Conservation (phyloP, 768 basidiomycete genomes). For the Amanita pseudoporphyria region DNA sequence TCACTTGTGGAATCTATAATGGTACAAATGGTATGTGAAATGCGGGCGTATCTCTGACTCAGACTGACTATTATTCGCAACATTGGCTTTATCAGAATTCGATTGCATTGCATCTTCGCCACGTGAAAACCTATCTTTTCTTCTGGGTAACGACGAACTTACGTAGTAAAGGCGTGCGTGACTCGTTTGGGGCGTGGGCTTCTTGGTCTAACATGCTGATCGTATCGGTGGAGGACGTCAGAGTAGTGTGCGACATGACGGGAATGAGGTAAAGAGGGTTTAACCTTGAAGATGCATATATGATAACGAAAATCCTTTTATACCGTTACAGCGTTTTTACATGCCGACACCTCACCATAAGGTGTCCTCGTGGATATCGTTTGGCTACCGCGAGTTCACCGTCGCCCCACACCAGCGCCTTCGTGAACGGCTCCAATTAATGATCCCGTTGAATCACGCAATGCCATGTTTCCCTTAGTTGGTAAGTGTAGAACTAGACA, state of each 20-base stretch:
- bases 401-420: too few species aligned
- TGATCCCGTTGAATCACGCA: too few species aligned
- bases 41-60: too few species aligned
- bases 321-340: background rate
- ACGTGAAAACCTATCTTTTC: background rate
- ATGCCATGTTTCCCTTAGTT: too few species aligned
- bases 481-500: too few species aligned
- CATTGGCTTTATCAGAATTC: background rate
- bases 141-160: background rate
- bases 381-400: background rate
- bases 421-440: too few species aligned
- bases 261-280: background rate
- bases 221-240: background rate
- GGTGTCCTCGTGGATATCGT: background rate
- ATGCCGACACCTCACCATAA: background rate
- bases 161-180: background rate
- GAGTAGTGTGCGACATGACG: background rate
- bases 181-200: background rate
- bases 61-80: too few species aligned
- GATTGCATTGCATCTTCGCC: background rate
- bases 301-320: too few species aligned
- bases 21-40: too few species aligned
- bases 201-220: background rate
- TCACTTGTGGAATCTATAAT: too few species aligned
- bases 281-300: too few species aligned